phyloP scores from a whole-genome alignment of 306 rosid species.

The Begonia loranthoides region DNA sequence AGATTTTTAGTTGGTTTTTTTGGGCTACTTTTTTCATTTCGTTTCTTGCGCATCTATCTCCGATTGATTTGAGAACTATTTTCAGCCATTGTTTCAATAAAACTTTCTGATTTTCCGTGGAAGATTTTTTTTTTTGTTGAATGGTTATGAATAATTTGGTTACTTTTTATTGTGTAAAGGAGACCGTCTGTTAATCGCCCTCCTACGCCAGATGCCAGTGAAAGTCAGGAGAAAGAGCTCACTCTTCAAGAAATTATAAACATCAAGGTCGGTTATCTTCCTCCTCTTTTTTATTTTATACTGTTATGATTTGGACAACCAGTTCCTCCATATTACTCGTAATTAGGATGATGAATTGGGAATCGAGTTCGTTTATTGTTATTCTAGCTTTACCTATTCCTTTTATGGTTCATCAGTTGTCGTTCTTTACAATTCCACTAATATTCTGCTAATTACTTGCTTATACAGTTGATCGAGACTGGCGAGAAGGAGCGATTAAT shows the following conservation, averaged over 20 bases:
- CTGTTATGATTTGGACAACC: not conserved
- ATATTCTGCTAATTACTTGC: not conserved
- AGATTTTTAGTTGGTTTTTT: too few species aligned
- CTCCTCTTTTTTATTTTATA: not conserved
- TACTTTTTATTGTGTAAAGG: slow-evolving; percentile 16
- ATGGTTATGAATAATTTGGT: too few species aligned
- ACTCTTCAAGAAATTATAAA: slow-evolving; percentile 54
- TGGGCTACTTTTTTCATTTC: too few species aligned
- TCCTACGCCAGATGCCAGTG: slow-evolving; percentile 67
- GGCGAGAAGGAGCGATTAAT: slow-evolving; percentile 81
- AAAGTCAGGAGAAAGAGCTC: slow-evolving; percentile 46
- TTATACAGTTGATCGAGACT: slow-evolving; percentile 57
- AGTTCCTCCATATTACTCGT: not conserved
- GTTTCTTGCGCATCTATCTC: too few species aligned
- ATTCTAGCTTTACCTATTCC: too few species aligned
- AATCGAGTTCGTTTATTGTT: not conserved
- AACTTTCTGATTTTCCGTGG: too few species aligned
- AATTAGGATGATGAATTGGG: not conserved
- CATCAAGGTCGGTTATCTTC: slow-evolving; percentile 41
- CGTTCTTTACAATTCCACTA: too few species aligned
- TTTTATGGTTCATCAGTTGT: too few species aligned
- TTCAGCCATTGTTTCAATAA: too few species aligned
- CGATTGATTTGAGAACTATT: too few species aligned
- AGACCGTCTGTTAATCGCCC: slow-evolving; percentile 82
- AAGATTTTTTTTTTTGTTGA: too few species aligned